Evolutionary conservation across 768 basidiomycete genomes (phyloP), one percentile per base, ranked within the genome.

Genomic region (Tremella yokohamensis): DNA sequence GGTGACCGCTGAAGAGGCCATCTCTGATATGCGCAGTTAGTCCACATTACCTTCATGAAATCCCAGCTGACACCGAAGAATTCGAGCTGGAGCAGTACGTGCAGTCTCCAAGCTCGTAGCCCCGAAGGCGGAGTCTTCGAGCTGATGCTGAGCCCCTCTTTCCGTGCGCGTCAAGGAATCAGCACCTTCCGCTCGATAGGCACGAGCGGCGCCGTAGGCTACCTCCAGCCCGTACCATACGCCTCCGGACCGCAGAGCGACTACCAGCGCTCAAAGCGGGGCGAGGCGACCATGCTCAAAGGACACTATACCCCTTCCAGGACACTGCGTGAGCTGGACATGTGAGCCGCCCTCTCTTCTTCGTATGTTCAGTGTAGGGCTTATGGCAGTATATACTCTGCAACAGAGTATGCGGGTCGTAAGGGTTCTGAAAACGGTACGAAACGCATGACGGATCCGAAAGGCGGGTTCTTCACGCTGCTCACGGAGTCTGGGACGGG

Each of bases 1-100:
- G n/a, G 53, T 66, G 2, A 64, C 68, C 1, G 62, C 68, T 1
- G 1, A 38, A 15, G 65, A 66, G 39, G 65, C 68, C 1, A 60
- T 70, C 1, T 39, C 40, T 4, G 68, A 70, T 34, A 56, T 70
- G 2, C 65, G 62, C 1, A 37, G 67, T 69, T 25, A 60, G 63
- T 56, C 42, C 45, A n/a, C 45, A 2, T 54, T 57, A 57, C 12
- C 24, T 19, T 11, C 18, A 19, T 22, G 6, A 54, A 4, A 20
- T 37, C 42, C 4, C 7, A 16, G 4, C 42, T 22, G 42, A 34
- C 29, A 11, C 29, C 6, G 29, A 4, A 34, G 29, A 34, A 11
- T 34, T 34, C 29, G 29, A 34, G 29, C 29, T 34, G 29, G 29
- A 34, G 29, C 29, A 34, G 29, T 34, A 34, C 4, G 29, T 11